Evolutionary conservation across 306 rosid genomes (phyloP).

Genomic region (Lablab purpureus): DNA sequence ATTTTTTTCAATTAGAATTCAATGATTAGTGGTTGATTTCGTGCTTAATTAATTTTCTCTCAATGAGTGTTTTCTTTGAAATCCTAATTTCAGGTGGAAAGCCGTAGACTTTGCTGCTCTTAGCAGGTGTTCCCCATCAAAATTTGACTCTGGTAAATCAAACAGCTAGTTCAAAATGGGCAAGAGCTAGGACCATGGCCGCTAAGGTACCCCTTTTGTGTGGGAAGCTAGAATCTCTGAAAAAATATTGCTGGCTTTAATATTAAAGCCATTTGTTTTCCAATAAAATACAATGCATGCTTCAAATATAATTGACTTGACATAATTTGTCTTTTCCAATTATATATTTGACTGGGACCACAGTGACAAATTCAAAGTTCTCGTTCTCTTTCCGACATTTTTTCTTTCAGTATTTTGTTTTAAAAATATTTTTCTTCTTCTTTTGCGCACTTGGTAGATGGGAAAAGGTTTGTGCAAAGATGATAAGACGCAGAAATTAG

Average conservation of each 20-base stretch:
- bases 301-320: slow-evolving; percentile 23
- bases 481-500: no score
- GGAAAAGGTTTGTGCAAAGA: no score
- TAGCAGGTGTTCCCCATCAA: slow-evolving; percentile 61
- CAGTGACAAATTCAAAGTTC: slow-evolving; percentile 47
- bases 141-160: slow-evolving; percentile 67
- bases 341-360: slow-evolving; percentile 51
- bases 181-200: slow-evolving; percentile 77
- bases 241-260: neutral
- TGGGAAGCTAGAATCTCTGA: slow-evolving; percentile 29
- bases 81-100: slow-evolving; percentile 70
- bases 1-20: neutral
- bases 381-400: slow-evolving; percentile 34
- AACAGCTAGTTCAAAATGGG: slow-evolving; percentile 78
- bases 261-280: slow-evolving; percentile 29
- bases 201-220: slow-evolving; percentile 68
- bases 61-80: slow-evolving; percentile 19
- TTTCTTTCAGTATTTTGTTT: slow-evolving; percentile 24
- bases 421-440: neutral
- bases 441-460: no score
- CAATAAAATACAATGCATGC: neutral
- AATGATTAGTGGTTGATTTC: neutral
- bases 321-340: slow-evolving; percentile 24
- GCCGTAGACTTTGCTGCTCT: slow-evolving; percentile 76
- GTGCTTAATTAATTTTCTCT: neutral